Conservation (phyloP, 1,284 basidiomycete species). For the Tetrapyrgos nigripes region DNA sequence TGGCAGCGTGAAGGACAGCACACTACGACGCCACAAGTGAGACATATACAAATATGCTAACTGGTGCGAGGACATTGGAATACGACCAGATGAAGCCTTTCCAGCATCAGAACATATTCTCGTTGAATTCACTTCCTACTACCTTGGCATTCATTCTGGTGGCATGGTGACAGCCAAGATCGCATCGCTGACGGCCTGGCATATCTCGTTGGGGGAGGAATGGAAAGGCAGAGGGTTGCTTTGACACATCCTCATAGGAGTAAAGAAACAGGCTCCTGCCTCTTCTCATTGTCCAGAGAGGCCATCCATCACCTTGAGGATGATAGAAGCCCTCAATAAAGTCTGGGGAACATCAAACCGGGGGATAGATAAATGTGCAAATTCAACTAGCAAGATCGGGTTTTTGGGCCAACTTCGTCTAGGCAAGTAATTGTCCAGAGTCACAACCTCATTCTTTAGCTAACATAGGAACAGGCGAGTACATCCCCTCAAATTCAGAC, state of each 20-base stretch:
- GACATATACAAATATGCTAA: too few species aligned
- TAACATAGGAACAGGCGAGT: too few species aligned
- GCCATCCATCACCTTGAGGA: not conserved
- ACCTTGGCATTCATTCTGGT: not conserved
- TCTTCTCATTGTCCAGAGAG: not conserved
- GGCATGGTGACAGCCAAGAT: slow-evolving; percentile 1
- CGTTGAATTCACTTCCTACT: not conserved
- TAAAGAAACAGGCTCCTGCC: not conserved
- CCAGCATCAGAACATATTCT: not conserved
- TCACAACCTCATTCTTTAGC: too few species aligned
- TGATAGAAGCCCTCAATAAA: too few species aligned
- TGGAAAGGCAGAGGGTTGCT: not conserved
- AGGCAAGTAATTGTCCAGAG: too few species aligned
- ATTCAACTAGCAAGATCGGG: too few species aligned
- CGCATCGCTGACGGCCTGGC: not conserved
- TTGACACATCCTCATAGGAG: not conserved
- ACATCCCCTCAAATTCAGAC: too few species aligned
- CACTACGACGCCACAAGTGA: too few species aligned
- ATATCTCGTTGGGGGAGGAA: not conserved
- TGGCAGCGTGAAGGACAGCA: too few species aligned
- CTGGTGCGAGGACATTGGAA: not conserved
- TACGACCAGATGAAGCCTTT: not conserved
- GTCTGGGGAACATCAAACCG: too few species aligned
- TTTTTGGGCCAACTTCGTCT: too few species aligned
- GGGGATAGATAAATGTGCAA: too few species aligned